Percentiles rank a stretch among this genome's conserved stretches.
phyloP scores from a whole-genome alignment of 768 basidiomycete species.

The Macrolepiota dolichaula region DNA sequence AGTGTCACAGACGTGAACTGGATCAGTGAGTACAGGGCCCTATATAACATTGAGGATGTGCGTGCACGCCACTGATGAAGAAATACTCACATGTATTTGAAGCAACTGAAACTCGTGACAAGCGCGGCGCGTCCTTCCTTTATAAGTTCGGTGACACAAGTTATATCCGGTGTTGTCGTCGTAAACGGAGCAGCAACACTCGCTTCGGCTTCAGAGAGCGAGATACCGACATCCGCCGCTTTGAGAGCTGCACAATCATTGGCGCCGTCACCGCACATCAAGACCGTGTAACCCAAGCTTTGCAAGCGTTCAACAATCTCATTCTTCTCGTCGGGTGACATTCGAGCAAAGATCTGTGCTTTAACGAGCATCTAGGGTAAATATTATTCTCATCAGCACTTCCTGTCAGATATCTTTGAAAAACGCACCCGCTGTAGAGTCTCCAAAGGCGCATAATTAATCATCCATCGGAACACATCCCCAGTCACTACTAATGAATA shows the following conservation, averaged over 20 bases:
- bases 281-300: constrained; percentile 88
- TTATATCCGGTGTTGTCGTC: constrained; percentile 88
- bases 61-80: background rate
- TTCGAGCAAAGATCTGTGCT: constrained; percentile 93
- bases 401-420: background rate
- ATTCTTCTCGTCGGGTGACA: constrained; percentile 99
- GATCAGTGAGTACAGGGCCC: constrained; percentile 97
- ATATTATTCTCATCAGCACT: background rate
- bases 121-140: constrained; percentile 94
- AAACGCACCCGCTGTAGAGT: constrained; percentile 85
- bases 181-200: constrained; percentile 99
- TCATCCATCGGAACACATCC: constrained; percentile 97
- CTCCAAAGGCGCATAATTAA: constrained; percentile 90
- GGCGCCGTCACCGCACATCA: constrained; percentile 98
- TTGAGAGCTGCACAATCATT: constrained; percentile 99
- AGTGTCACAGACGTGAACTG: constrained; percentile 98
- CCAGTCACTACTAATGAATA: constrained; percentile 92
- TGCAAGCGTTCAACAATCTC: constrained; percentile 96
- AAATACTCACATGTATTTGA: constrained; percentile 95
- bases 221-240: constrained; percentile 96
- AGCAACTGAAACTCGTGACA: constrained; percentile 98
- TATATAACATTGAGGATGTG: constrained; percentile 28
- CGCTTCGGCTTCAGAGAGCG: constrained; percentile 95
- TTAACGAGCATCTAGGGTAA: constrained; percentile 87
- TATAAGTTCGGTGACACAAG: constrained; percentile 95